Evolutionary conservation across 106 monocot species (phyloP).

Genomic region (Dendrobium nobile): DNA sequence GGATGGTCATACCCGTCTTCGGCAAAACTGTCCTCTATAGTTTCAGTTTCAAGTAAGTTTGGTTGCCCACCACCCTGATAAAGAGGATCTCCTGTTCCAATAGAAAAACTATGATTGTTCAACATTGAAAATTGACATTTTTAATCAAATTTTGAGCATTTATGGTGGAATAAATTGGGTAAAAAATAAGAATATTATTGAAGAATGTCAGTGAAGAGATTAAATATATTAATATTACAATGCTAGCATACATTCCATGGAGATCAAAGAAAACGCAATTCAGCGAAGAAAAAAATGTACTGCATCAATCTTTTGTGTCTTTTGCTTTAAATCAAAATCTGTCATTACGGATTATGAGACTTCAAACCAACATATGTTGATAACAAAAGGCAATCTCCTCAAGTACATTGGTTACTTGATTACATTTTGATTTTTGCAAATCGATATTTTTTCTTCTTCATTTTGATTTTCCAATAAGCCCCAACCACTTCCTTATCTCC

Average conservation of each 20-base stretch:
- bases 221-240: not conserved
- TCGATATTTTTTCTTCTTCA: not conserved
- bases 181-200: not conserved
- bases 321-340: not conserved
- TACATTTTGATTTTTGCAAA: not conserved
- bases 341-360: not conserved
- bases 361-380: not conserved
- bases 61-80: constrained; percentile 69
- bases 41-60: constrained; percentile 24
- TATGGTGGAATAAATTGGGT: not conserved
- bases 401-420: too few relatives aligned
- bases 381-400: not conserved
- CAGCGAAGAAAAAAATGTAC: not conserved
- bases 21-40: constrained; percentile 32
- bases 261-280: not conserved
- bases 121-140: not conserved
- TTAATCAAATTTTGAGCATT: not conserved
- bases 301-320: not conserved
- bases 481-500: too few relatives aligned
- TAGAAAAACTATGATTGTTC: not conserved
- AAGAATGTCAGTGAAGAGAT: not conserved
- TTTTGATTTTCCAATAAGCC: too few relatives aligned
- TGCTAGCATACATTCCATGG: not conserved
- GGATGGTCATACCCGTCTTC: constrained; percentile 64
- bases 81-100: constrained; percentile 70